A percentile compares a stretch with the other conserved stretches of the same genome.
These are phyloP conservation scores for Malus hybrid DNA, from an alignment of 331 rosid genomes.

Conservation along the genomic window DNA sequence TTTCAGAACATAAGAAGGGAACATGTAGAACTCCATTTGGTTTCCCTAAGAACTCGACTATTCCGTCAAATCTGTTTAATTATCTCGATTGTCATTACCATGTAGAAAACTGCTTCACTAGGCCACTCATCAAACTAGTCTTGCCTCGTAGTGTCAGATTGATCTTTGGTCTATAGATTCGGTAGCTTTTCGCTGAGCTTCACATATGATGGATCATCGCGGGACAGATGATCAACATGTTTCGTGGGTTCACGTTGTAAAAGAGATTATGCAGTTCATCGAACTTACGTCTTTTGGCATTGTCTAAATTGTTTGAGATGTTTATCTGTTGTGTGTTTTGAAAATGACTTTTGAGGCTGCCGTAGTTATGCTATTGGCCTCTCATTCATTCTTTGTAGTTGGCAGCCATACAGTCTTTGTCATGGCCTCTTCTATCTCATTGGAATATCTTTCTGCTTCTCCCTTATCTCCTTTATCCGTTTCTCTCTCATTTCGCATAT, in stretches of 20 bases:
- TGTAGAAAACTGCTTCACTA: not conserved
- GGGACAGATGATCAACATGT: not conserved
- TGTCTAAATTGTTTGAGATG: too few species aligned
- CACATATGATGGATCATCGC: not conserved
- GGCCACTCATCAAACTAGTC: not conserved
- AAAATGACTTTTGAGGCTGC: slow-evolving; percentile 12
- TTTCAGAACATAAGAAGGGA: not conserved
- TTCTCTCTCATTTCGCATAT: not conserved
- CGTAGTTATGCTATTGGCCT: not conserved
- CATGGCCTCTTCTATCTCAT: not conserved
- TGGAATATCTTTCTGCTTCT: slow-evolving; percentile 8
- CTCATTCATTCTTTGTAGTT: not conserved
- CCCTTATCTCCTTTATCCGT: not conserved
- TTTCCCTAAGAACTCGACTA: not conserved
- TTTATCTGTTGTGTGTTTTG: not conserved
- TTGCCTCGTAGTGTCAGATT: not conserved
- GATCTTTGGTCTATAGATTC: not conserved
- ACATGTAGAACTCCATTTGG: not conserved
- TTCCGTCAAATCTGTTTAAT: not conserved
- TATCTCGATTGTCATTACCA: not conserved
- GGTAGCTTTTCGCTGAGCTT: not conserved
- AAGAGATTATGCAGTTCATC: not conserved
- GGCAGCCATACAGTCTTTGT: slow-evolving; percentile 5
- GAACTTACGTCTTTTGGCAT: too few species aligned
- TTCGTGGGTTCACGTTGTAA: not conserved